Conservation (phyloP, 1,139 yeast genomes). For the Saccharomycopsis phalli region DNA sequence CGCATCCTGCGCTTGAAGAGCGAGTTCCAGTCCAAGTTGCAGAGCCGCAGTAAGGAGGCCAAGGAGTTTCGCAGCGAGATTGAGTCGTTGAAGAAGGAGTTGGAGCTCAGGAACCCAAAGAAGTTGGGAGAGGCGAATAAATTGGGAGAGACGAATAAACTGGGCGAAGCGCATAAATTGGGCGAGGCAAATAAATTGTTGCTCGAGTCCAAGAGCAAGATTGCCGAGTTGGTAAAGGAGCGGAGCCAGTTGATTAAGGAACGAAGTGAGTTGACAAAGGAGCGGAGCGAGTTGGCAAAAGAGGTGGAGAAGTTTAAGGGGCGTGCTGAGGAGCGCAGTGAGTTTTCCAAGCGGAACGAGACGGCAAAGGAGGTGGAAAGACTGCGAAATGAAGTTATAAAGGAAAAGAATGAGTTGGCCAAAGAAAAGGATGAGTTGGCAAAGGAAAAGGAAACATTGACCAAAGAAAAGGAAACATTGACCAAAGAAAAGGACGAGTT, state of each 20-base stretch:
- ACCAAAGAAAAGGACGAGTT: slow-evolving; percentile 5
- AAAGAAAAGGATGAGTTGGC: slow-evolving; percentile 12
- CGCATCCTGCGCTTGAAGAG: slow-evolving; percentile 4
- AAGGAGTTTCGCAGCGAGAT: slow-evolving; percentile 19
- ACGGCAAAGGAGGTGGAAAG: not conserved
- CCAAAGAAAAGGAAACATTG: not conserved
- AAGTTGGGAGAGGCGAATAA: slow-evolving; percentile 6
- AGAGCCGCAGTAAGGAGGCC: slow-evolving; percentile 8
- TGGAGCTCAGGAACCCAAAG: slow-evolving; percentile 26
- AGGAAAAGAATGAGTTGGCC: slow-evolving; percentile 1
- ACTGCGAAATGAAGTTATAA: not conserved
- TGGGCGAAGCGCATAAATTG: slow-evolving; percentile 3
- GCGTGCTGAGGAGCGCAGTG: not conserved
- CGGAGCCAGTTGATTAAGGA: slow-evolving; percentile 3
- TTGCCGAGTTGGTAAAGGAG: slow-evolving; percentile 6
- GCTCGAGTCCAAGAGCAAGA: slow-evolving; percentile 3
- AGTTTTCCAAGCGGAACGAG: not conserved
- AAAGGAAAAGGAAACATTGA: slow-evolving; percentile 10
- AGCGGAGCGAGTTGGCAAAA: no score
- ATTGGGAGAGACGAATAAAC: not conserved
- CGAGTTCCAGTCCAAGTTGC: slow-evolving; percentile 11
- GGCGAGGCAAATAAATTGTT: slow-evolving; percentile 4
- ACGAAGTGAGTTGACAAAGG: slow-evolving; percentile 2
- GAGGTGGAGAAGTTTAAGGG: not conserved
- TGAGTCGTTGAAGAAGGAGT: slow-evolving; percentile 29